phyloP scores from a whole-genome alignment of 1,139 yeast genomes.

The Arxiozyma slooffiae region DNA sequence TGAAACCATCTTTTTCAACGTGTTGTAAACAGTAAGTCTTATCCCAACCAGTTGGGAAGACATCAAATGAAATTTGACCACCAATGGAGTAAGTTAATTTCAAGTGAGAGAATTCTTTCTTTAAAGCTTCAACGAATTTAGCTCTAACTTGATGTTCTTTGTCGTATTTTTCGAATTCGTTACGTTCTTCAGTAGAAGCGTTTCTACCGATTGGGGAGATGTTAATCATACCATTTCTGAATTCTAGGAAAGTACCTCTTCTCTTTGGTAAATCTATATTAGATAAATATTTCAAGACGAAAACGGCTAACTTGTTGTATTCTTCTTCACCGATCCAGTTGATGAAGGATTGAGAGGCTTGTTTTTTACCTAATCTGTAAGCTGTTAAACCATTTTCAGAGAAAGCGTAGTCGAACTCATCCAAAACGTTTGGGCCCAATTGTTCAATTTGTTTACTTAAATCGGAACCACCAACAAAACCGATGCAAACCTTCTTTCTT shows the following conservation, averaged over 20 bases:
- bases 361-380: slow-evolving; percentile 75
- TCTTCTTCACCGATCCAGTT: slow-evolving; percentile 92
- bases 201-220: slow-evolving; percentile 98
- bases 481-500: slow-evolving; percentile 86
- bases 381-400: slow-evolving; percentile 98
- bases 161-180: slow-evolving; percentile 80
- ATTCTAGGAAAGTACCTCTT: slow-evolving; percentile 97
- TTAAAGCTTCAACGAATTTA: slow-evolving; percentile 73
- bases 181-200: slow-evolving; percentile 88
- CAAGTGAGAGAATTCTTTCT: slow-evolving; percentile 68
- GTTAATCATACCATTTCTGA: slow-evolving; percentile 98
- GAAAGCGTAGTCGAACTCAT: slow-evolving; percentile 89
- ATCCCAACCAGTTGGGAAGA: slow-evolving; percentile 99
- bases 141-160: slow-evolving; percentile 69
- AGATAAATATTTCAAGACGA: slow-evolving; percentile 74
- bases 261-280: slow-evolving; percentile 82
- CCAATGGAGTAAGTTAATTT: slow-evolving; percentile 94
- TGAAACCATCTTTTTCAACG: slow-evolving; percentile 74
- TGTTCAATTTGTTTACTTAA: slow-evolving; percentile 92
- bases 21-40: slow-evolving; percentile 96
- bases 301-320: slow-evolving; percentile 80
- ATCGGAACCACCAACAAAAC: slow-evolving; percentile 98
- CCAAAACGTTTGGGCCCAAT: slow-evolving; percentile 67
- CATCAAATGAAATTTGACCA: slow-evolving; percentile 98
- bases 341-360: slow-evolving; percentile 89